phyloP scores from a whole-genome alignment of 2,329 filamentous ascomycete genomes.

The Metarhizium brunneum region DNA sequence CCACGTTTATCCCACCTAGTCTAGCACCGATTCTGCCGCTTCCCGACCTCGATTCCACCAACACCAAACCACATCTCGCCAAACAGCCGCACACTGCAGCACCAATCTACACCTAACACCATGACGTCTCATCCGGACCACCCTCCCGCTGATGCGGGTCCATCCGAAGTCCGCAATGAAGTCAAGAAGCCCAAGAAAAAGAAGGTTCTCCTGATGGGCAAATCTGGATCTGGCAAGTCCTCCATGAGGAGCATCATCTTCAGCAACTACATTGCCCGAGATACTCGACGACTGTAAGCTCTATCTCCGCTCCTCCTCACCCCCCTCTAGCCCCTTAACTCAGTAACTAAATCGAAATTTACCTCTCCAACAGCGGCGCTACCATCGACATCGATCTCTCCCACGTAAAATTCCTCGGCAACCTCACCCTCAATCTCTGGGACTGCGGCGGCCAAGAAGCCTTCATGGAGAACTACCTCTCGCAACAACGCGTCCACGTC shows the following conservation, averaged over 20 bases:
- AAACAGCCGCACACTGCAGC: not conserved
- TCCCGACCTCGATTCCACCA: not conserved
- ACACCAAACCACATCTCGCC: not conserved
- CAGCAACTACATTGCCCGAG: conserved; percentile 95
- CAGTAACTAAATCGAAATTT: not conserved
- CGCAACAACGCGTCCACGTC: conserved; percentile 89
- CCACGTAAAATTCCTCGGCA: conserved; percentile 97
- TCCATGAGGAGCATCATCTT: conserved; percentile 99
- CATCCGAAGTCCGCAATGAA: conserved; percentile 33
- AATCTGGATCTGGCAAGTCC: conserved; percentile 94
- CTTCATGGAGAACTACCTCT: conserved; percentile 97
- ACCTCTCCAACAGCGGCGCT: conserved; percentile 50
- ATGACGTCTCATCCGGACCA: conserved; percentile 8
- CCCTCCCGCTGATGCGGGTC: not conserved
- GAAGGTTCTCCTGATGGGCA: conserved; percentile 85
- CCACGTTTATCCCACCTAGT: not conserved
- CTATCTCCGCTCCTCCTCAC: not conserved
- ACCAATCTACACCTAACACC: not conserved
- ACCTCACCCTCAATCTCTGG: conserved; percentile 95
- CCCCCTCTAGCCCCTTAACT: not conserved
- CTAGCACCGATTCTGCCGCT: not conserved
- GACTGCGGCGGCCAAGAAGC: conserved; percentile 98
- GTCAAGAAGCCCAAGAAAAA: conserved; percentile 70
- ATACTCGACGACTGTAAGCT: conserved; percentile 70
- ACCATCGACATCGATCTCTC: conserved; percentile 98